A percentile compares a stretch with the other conserved stretches of the same genome.
These are phyloP conservation scores for Colletotrichum spinosum DNA, from an alignment of 2,329 filamentous ascomycete genomes.

Conservation along the genomic window DNA sequence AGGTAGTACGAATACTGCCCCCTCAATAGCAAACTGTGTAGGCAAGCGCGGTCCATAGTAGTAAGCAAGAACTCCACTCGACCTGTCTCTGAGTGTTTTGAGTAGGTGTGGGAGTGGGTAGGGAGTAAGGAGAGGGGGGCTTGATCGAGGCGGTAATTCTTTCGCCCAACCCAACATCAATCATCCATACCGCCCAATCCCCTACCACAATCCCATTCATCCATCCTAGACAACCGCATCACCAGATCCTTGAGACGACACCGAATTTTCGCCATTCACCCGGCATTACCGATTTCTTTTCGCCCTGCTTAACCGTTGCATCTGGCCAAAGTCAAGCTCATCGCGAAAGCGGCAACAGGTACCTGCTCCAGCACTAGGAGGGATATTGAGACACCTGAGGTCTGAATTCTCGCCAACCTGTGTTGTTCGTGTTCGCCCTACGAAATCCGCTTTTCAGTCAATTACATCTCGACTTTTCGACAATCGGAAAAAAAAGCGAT, in stretches of 20 bases:
- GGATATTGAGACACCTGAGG: too few relatives aligned
- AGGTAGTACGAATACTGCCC: background rate
- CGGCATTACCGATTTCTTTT: conserved; percentile 15
- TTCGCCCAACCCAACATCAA: conserved; percentile 5
- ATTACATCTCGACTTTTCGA: background rate
- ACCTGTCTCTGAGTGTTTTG: conserved; percentile 10
- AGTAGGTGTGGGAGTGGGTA: conserved; percentile 9
- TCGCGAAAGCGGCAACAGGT: background rate
- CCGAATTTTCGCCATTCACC: conserved; percentile 29
- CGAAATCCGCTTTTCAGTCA: background rate
- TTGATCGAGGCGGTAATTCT: background rate
- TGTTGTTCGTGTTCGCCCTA: conserved; percentile 1
- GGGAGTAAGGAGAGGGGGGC: conserved; percentile 1
- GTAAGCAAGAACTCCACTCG: conserved; percentile 8
- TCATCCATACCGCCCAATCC: conserved; percentile 14
- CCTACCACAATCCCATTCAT: conserved; percentile 31
- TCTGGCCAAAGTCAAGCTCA: background rate
- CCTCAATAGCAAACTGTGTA: background rate
- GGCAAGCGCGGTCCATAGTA: background rate
- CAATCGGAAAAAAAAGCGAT: background rate
- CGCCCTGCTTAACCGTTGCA: background rate
- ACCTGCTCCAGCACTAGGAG: too few relatives aligned
- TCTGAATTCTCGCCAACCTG: background rate
- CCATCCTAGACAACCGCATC: conserved; percentile 18
- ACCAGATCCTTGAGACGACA: conserved; percentile 7